These are phyloP conservation scores for Citrullus colocynthis DNA, from an alignment of 306 rosid genomes.

Conservation along the genomic window DNA sequence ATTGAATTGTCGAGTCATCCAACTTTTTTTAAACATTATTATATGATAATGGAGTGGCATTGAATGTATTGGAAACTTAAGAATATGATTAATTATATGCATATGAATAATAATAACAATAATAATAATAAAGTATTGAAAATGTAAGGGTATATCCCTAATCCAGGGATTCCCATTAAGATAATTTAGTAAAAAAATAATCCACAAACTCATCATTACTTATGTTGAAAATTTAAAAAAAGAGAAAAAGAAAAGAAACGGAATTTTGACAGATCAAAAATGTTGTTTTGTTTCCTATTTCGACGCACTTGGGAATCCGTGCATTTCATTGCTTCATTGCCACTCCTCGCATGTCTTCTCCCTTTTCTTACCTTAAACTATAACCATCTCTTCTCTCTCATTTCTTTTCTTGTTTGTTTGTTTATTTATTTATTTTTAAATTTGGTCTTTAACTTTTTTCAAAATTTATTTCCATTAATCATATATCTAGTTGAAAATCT, in stretches of 20 bases:
- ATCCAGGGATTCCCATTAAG: not conserved
- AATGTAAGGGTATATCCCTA: not conserved
- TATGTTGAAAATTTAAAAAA: not conserved
- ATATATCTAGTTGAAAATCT: too few species aligned
- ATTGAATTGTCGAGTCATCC: too few species aligned
- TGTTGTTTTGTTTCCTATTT: not conserved
- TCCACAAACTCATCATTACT: not conserved
- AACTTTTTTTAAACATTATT: too few species aligned
- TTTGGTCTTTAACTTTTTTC: too few species aligned
- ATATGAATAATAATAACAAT: too few species aligned
- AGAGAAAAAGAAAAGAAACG: not conserved
- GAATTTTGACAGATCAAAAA: not conserved
- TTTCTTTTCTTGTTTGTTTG: too few species aligned
- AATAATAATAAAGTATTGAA: not conserved
- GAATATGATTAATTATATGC: not conserved
- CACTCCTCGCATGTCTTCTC: constrained; percentile 9
- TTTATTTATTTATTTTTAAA: too few species aligned
- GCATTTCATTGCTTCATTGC: constrained; percentile 7
- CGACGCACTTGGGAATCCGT: constrained; percentile 4
- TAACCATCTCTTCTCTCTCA: too few species aligned
- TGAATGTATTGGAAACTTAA: too few species aligned
- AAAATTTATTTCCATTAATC: too few species aligned
- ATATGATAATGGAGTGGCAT: too few species aligned
- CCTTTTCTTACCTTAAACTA: not conserved
- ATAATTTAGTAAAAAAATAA: too few species aligned